Percentiles rank a stretch among this genome's conserved stretches.
phyloP scores from a whole-genome alignment of 2,329 filamentous ascomycete genomes.

The Pseudopithomyces chartarum region DNA sequence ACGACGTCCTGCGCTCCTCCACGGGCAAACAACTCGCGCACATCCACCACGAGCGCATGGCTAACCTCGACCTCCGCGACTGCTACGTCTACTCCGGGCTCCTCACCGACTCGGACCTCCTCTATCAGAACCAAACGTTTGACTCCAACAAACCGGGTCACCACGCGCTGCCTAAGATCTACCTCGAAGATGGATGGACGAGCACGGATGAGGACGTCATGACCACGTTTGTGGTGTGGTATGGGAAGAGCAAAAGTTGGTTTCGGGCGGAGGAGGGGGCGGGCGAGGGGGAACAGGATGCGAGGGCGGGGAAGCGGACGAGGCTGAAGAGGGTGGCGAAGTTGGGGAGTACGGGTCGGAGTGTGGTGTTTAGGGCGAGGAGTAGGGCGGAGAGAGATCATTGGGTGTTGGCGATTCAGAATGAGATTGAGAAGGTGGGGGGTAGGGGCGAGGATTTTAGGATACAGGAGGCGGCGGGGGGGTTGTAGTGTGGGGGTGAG shows the following conservation, averaged over 20 bases:
- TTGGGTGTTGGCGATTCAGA: constrained; percentile 69
- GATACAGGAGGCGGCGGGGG: constrained; percentile 31
- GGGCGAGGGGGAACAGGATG: constrained; percentile 30
- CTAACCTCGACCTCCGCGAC: constrained; percentile 63
- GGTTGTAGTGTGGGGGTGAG: not conserved
- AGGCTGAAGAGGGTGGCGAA: constrained; percentile 64
- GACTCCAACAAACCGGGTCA: constrained; percentile 66
- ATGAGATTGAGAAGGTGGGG: constrained; percentile 66
- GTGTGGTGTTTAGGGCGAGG: constrained; percentile 68
- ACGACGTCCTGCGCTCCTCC: constrained; percentile 60
- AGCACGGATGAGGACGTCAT: constrained; percentile 68
- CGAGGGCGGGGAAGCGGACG: constrained; percentile 49
- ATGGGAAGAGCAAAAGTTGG: constrained; percentile 61
- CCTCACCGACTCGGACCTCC: constrained; percentile 64
- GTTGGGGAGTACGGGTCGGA: constrained; percentile 64
- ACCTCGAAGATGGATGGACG: constrained; percentile 65
- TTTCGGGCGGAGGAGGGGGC: constrained; percentile 52
- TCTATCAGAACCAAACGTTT: constrained; percentile 69
- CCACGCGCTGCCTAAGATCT: constrained; percentile 63
- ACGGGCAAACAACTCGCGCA: constrained; percentile 62
- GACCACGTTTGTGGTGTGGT: constrained; percentile 71
- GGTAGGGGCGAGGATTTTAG: constrained; percentile 55
- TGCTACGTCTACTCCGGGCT: constrained; percentile 71
- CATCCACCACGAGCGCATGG: constrained; percentile 66
- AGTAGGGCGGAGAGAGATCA: constrained; percentile 69